Percentiles rank a stretch among this genome's conserved stretches.
Conservation (phyloP, 2,329 filamentous ascomycete genomes). For the Macroventuria anomochaeta region DNA sequence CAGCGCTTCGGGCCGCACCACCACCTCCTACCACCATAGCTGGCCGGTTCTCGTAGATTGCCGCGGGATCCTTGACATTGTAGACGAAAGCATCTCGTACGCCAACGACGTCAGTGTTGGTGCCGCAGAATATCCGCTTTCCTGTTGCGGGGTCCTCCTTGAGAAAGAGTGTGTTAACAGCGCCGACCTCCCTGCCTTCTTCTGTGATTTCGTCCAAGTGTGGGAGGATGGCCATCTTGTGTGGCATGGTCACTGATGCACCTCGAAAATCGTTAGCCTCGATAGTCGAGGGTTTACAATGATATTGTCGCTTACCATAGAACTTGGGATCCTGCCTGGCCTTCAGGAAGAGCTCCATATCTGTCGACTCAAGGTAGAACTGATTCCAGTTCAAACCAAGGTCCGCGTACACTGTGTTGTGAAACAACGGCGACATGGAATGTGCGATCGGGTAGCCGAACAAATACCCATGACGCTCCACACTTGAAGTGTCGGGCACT, state of each 20-base stretch:
- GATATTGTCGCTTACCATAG: slow-evolving; percentile 58
- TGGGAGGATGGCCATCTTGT: slow-evolving; percentile 77
- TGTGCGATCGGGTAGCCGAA: slow-evolving; percentile 64
- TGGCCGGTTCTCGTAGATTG: slow-evolving; percentile 64
- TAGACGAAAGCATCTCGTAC: slow-evolving; percentile 72
- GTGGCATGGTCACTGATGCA: slow-evolving; percentile 80
- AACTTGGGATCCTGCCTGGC: slow-evolving; percentile 65
- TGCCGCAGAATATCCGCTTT: slow-evolving; percentile 67
- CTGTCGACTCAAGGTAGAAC: slow-evolving; percentile 54
- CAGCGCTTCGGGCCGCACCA: slow-evolving; percentile 76
- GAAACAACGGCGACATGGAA: slow-evolving; percentile 61
- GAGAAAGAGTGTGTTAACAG: slow-evolving; percentile 80
- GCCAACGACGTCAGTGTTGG: slow-evolving; percentile 82
- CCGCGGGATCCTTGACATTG: slow-evolving; percentile 52
- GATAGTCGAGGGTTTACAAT: not conserved
- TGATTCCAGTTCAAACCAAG: slow-evolving; percentile 61
- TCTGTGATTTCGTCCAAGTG: slow-evolving; percentile 75
- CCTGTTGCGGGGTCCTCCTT: slow-evolving; percentile 56
- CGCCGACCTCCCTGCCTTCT: slow-evolving; percentile 76
- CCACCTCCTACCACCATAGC: slow-evolving; percentile 78
- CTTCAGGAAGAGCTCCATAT: slow-evolving; percentile 53
- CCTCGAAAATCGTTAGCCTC: slow-evolving; percentile 51
- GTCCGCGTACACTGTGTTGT: slow-evolving; percentile 60
- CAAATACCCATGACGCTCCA: slow-evolving; percentile 60
- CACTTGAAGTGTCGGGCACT: slow-evolving; percentile 18